Percentiles rank a stretch among this genome's conserved stretches.
phyloP scores from a whole-genome alignment of 345 rosid species.

The Sonneratia alba region DNA sequence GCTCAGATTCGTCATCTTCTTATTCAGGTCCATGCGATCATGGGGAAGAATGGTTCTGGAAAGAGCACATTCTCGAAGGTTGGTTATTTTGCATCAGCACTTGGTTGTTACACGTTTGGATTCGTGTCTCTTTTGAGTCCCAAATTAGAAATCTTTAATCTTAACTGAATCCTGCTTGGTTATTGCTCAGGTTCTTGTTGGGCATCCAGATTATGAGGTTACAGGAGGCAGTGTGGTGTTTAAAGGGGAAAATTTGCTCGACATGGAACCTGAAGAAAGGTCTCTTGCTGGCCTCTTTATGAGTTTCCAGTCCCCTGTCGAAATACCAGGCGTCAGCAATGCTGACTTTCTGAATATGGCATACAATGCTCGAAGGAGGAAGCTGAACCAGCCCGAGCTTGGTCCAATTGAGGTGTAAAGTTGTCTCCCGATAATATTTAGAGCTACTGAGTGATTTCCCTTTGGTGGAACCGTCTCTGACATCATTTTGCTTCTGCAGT shows the following conservation, averaged over 20 bases:
- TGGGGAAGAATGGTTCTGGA: conserved; percentile 99
- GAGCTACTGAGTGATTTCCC: background rate
- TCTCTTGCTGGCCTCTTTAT: conserved; percentile 93
- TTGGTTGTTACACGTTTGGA: background rate
- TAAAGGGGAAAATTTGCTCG: conserved; percentile 39
- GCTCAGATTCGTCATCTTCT: conserved; percentile 1
- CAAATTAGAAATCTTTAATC: conserved; percentile 2
- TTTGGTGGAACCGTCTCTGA: background rate
- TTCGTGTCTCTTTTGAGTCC: background rate
- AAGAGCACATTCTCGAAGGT: conserved; percentile 97
- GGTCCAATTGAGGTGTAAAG: conserved; percentile 67
- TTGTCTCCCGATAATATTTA: background rate
- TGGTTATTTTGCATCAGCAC: conserved; percentile 7
- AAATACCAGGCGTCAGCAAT: conserved; percentile 92
- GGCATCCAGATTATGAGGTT: conserved; percentile 93
- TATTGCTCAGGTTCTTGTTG: conserved; percentile 69
- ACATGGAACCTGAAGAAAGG: conserved; percentile 93
- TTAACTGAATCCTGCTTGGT: background rate
- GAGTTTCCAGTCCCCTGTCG: conserved; percentile 90
- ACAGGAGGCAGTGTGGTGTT: conserved; percentile 76
- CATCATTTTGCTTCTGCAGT: conserved; percentile 43
- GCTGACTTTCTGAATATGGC: conserved; percentile 91
- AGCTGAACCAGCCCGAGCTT: conserved; percentile 74
- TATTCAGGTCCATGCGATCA: conserved; percentile 71
- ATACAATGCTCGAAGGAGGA: conserved; percentile 74